Evolutionary conservation across 2,329 filamentous ascomycete genomes (phyloP), one percentile per base, ranked within the genome.

Genomic region (Elsinoe arachidis): DNA sequence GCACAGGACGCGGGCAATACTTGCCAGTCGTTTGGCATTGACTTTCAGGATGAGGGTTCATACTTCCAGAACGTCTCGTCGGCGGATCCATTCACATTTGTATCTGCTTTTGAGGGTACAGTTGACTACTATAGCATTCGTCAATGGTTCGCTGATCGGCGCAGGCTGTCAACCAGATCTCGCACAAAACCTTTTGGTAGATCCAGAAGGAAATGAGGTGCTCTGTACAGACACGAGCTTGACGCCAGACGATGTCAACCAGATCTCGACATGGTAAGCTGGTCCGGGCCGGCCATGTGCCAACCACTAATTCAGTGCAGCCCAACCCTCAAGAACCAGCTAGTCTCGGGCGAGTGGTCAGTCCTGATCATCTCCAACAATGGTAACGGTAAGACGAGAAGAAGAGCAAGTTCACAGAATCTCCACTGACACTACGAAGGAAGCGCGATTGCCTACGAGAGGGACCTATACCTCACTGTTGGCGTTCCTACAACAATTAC

Each of bases 1-100:
- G 49, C 34, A 7, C 49, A 53, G 39, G 49, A 38, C n/a, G 15
- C n/a, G 17, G 19, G n/a, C 19, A 39, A 53, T 15, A 55, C 55
- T 15, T 69, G 67, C 57, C 59, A 63, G 23, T 65, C 64, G 14
- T 69, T 62, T 51, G 67, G 67, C 46, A 62, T 68, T 15, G 75
- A 78, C 61, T 78, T 74, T 56, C 63, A 73, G 47, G 69, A 73
- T 61, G 73, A 71, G 35, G 69, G 69, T 1, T 61, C 64, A 15
- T 78, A 76, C 64, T 78, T 76, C 63, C 75, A 76, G 63, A 75
- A 77, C 62, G 68, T 68, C 9, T 63, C 67, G 14, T 75, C 72
- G 0, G 65, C 63, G 2, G 72, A 74, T 1, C 62, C 63, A 4
- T 78, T 77, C 61, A 74, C 72, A 15, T 71, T 71, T 19, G 71